These are phyloP conservation scores for Xerocomus brunneocitrinus DNA, from an alignment of 768 basidiomycete species.

Conservation along the genomic window DNA sequence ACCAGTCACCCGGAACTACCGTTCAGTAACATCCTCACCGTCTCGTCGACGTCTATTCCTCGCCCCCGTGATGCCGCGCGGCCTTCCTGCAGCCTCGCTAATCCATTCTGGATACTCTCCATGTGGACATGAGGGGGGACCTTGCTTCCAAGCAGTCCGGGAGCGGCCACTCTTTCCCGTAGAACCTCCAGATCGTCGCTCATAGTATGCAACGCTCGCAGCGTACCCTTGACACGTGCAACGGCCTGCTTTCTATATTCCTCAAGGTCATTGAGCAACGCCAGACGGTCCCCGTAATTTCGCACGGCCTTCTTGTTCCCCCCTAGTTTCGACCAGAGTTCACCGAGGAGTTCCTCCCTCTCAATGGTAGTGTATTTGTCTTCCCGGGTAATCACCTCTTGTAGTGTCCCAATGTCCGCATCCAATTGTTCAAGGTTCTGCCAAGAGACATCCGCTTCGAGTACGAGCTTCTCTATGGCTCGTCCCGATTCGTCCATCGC, in stretches of 20 bases:
- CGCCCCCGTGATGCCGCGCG: constrained; percentile 48
- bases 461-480: constrained; percentile 50
- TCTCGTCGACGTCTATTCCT: constrained; percentile 37
- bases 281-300: constrained; percentile 48
- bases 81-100: constrained; percentile 53
- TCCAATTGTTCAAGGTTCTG: constrained; percentile 60
- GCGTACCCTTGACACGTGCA: constrained; percentile 60
- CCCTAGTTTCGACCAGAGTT: constrained; percentile 68
- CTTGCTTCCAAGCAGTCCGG: constrained; percentile 53
- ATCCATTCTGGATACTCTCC: constrained; percentile 60
- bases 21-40: constrained; percentile 22
- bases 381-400: constrained; percentile 60
- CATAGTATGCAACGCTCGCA: constrained; percentile 59
- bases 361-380: constrained; percentile 41
- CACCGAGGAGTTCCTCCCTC: constrained; percentile 52
- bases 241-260: constrained; percentile 57
- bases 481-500: constrained; percentile 57
- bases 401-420: constrained; percentile 49
- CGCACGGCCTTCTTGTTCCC: constrained; percentile 50
- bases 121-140: constrained; percentile 74
- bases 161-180: constrained; percentile 65
- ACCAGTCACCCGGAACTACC: constrained; percentile 4
- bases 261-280: constrained; percentile 50
- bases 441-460: constrained; percentile 62
- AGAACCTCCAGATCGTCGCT: constrained; percentile 74